Conservation (phyloP, 2,329 filamentous ascomycete genomes). For the Aspergillus candidus region DNA sequence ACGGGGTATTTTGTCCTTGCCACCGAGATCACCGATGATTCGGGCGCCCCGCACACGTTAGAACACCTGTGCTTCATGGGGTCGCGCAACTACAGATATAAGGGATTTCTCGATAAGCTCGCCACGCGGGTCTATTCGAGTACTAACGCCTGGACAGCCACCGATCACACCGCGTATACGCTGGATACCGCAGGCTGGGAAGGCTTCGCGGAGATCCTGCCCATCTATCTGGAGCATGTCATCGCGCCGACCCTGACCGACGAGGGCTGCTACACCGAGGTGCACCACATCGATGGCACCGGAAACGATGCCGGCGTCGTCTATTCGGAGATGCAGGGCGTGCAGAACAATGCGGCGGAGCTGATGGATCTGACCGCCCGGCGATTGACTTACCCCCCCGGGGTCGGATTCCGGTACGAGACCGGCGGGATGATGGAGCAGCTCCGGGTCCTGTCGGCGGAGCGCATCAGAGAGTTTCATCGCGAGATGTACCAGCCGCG, state of each 20-base stretch:
- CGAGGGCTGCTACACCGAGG: conserved; percentile 87
- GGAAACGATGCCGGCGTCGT: conserved; percentile 96
- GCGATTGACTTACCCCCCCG: conserved; percentile 76
- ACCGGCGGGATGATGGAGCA: conserved; percentile 97
- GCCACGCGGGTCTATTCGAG: conserved; percentile 87
- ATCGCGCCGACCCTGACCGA: conserved; percentile 88
- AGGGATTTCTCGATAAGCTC: conserved; percentile 89
- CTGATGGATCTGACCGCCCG: conserved; percentile 82
- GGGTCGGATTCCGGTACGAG: conserved; percentile 90
- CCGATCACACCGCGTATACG: conserved; percentile 93
- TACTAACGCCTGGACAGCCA: conserved; percentile 96
- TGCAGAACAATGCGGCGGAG: conserved; percentile 76
- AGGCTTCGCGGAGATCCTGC: conserved; percentile 88
- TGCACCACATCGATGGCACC: conserved; percentile 88
- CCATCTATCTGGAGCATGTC: conserved; percentile 91
- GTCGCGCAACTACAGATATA: conserved; percentile 88
- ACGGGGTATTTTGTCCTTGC: conserved; percentile 92
- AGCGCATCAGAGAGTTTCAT: conserved; percentile 91
- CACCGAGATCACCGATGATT: conserved; percentile 96
- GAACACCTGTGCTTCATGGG: conserved; percentile 84
- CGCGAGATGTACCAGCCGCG: conserved; percentile 96
- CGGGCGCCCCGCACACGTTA: conserved; percentile 81
- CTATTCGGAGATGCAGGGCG: conserved; percentile 97
- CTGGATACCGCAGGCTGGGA: conserved; percentile 95
- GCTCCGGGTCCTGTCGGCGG: conserved; percentile 74